These are phyloP conservation scores for Dendrobium officinale DNA, from an alignment of 106 monocot genomes.

Conservation along the genomic window DNA sequence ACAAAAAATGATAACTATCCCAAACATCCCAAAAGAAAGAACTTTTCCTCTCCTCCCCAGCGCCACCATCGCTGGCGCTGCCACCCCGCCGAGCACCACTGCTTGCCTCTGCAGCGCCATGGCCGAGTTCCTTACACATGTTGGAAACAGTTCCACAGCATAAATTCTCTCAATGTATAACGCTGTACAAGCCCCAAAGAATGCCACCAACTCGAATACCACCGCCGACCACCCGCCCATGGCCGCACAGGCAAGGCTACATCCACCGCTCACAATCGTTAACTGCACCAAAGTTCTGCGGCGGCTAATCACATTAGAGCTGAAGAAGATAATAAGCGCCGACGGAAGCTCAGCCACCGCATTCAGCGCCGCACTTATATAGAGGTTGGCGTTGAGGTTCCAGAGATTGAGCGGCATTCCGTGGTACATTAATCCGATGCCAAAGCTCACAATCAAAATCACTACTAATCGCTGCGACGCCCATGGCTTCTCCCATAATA, in stretches of 20 bases:
- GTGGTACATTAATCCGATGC: constrained; percentile 57
- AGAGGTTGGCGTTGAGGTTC: constrained; percentile 40
- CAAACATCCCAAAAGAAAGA: constrained; percentile 30
- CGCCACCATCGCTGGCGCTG: constrained; percentile 46
- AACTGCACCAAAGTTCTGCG: constrained; percentile 25
- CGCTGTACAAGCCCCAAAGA: constrained; percentile 57
- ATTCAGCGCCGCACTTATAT: constrained; percentile 57
- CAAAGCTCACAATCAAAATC: constrained; percentile 43
- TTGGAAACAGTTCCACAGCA: constrained; percentile 26
- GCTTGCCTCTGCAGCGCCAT: constrained; percentile 40
- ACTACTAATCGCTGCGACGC: constrained; percentile 34
- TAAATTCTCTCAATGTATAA: constrained; percentile 40
- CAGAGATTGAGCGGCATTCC: constrained; percentile 22
- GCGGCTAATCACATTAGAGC: constrained; percentile 35
- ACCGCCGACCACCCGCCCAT: constrained; percentile 24
- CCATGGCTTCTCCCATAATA: neutral
- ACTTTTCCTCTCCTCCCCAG: constrained; percentile 19
- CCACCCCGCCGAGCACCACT: constrained; percentile 37
- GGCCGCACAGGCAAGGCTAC: too few species aligned
- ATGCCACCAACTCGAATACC: constrained; percentile 37
- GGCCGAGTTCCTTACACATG: constrained; percentile 41
- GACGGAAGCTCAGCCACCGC: constrained; percentile 66
- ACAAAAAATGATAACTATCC: constrained; percentile 21
- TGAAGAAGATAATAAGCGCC: constrained; percentile 16
- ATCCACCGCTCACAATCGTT: constrained; percentile 26